Evolutionary conservation across 306 rosid genomes (phyloP), one percentile per base, ranked within the genome.

Genomic region (Coriaria nepalensis): DNA sequence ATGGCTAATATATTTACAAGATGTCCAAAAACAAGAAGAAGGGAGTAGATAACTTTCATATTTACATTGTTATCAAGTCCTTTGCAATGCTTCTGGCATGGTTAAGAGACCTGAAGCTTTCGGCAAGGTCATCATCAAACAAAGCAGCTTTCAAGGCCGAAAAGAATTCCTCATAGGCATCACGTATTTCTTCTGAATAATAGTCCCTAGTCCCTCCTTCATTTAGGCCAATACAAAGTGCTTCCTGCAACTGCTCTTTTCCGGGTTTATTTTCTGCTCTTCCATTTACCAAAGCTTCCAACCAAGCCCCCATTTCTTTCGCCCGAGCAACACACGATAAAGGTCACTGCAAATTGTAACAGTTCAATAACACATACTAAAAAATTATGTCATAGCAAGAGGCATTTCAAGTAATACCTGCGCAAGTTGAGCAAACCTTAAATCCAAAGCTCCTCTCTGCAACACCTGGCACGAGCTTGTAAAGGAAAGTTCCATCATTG

Each of bases 341-440:
- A 10, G 97, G 97, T 50, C 84, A 45, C 97, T 90, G 81, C 69
- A 70, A 64, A 57, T 9, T 38, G 56, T 9, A 63, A 45, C 45
- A 50, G 2, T 43, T 43, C 46, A 43, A 43, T 43, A 43, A 20
- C 29, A 20, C 2, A 20, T 20, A 20, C 29, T 1, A 20, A 3
- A 20, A 20, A 20, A 20, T 20, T 20, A 20, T 20, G 1, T 20
- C 29, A 20, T 20, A 6, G 34, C 33, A 37, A 50, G 9, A 37
- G 32, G 41, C 29, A 52, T 45, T 37, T 33, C 6, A 45, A 37
- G 41, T 53, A 20, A 20, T 68, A 84, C 97, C 93, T 84, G 95
- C 59, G 95, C 97, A 56, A 90, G 97, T 61, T 78, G 87, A 6
- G 97, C 97, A 62, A 62, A 90, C 97, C 69, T 81, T 90, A 63